Conservation (phyloP, 768 basidiomycete species). For the Daedalea quercina region DNA sequence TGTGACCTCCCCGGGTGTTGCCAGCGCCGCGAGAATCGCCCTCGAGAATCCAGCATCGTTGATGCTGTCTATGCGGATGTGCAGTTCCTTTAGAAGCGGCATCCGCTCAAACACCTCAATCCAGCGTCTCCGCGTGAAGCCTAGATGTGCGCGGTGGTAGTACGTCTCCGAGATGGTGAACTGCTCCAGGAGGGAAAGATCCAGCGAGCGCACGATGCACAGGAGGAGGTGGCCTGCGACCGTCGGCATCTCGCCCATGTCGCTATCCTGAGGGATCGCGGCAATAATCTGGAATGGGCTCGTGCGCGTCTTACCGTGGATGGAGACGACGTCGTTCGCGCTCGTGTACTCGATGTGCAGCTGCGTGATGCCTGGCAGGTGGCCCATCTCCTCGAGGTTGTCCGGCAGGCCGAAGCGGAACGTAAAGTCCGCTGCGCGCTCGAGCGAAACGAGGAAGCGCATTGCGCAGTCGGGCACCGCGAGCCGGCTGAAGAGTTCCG, state of each 20-base stretch:
- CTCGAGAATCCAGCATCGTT: slow-evolving; percentile 22
- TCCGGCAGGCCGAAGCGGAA: slow-evolving; percentile 21
- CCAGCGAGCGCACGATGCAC: slow-evolving; percentile 15
- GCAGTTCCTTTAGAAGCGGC: slow-evolving; percentile 18
- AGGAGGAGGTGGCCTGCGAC: slow-evolving; percentile 17
- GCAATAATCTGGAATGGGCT: slow-evolving; percentile 19
- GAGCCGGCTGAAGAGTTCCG: slow-evolving; percentile 16
- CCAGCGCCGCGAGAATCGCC: slow-evolving; percentile 18
- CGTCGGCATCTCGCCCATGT: slow-evolving; percentile 22
- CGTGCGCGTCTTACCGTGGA: slow-evolving; percentile 12
- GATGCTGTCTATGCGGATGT: slow-evolving; percentile 17
- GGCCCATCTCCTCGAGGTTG: slow-evolving; percentile 12
- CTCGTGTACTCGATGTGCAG: slow-evolving; percentile 18
- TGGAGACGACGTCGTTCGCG: slow-evolving; percentile 11
- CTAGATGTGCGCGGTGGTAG: slow-evolving; percentile 16
- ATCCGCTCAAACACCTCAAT: slow-evolving; percentile 16
- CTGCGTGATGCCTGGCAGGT: slow-evolving; percentile 17
- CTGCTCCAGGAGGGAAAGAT: slow-evolving; percentile 19
- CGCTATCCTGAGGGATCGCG: slow-evolving; percentile 6
- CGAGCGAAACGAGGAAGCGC: slow-evolving; percentile 18
- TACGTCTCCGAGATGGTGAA: slow-evolving; percentile 19
- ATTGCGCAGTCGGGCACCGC: slow-evolving; percentile 18
- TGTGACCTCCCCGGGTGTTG: slow-evolving; percentile 14
- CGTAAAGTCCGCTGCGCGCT: slow-evolving; percentile 15
- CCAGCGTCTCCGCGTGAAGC: slow-evolving; percentile 19